Conservation (phyloP, 805 yeast species). For the Nakazawaea wyomingensis region DNA sequence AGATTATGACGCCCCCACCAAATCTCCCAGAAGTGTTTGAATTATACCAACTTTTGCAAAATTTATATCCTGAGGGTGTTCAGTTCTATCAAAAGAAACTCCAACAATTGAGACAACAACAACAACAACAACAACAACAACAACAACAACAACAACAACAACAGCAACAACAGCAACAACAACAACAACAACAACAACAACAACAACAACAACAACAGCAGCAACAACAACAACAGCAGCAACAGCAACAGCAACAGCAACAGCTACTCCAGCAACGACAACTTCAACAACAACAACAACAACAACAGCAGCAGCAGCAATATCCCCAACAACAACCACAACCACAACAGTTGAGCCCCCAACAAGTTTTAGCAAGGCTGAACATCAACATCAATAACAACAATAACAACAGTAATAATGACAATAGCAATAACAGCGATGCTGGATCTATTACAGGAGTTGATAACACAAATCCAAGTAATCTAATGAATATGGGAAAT, state of each 20-base stretch:
- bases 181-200: not conserved
- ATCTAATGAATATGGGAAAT: slow-evolving; percentile 1
- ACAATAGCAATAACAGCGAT: not conserved
- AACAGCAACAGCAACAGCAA: not conserved
- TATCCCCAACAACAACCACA: not conserved
- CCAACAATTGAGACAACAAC: slow-evolving; percentile 23
- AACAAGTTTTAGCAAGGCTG: slow-evolving; percentile 27
- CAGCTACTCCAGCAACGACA: not conserved
- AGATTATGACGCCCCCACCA: slow-evolving; percentile 47
- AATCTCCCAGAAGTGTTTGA: slow-evolving; percentile 49
- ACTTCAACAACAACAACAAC: slow-evolving; percentile 2
- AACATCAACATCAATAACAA: not conserved
- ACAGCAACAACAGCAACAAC: slow-evolving; percentile 21
- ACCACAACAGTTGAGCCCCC: slow-evolving; percentile 22
- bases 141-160: slow-evolving; percentile 15
- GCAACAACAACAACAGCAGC: slow-evolving; percentile 9
- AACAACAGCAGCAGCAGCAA: not conserved
- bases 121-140: slow-evolving; percentile 17
- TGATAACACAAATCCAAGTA: not conserved
- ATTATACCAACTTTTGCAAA: slow-evolving; percentile 41
- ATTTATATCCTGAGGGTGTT: slow-evolving; percentile 51
- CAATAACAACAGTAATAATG: not conserved
- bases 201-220: slow-evolving; percentile 2
- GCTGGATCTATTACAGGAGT: not conserved
- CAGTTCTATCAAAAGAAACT: slow-evolving; percentile 30